phyloP scores from a whole-genome alignment of 116 monocot species.

The Papilionanthe hybrid region DNA sequence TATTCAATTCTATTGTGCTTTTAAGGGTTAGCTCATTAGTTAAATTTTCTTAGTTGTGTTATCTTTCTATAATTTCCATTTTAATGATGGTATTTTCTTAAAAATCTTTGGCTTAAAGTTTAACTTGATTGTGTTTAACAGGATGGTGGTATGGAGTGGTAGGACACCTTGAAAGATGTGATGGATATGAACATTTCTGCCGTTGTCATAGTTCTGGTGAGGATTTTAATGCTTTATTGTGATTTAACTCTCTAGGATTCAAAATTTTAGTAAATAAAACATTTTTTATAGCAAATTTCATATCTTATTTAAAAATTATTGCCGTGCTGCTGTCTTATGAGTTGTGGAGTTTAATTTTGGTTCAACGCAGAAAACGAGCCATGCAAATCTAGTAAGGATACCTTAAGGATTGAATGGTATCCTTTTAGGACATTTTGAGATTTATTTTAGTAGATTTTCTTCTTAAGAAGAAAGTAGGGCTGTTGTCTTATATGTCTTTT shows the following conservation, averaged over 20 bases:
- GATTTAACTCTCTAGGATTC: not conserved
- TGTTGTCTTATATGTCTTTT: no score
- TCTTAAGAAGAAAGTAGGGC: no score
- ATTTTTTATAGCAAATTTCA: not conserved
- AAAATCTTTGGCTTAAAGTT: not conserved
- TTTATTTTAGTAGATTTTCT: no score
- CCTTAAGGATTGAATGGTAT: no score
- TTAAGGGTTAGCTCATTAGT: not conserved
- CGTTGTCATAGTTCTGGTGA: constrained; percentile 61
- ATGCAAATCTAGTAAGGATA: no score
- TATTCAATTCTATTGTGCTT: not conserved
- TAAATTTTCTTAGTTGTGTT: not conserved
- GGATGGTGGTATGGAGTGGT: constrained; percentile 98
- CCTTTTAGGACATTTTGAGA: no score
- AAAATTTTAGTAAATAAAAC: not conserved
- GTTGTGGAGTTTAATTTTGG: no score
- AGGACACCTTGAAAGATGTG: constrained; percentile 64
- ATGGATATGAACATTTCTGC: constrained; percentile 58
- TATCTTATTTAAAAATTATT: no score
- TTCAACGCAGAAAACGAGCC: no score
- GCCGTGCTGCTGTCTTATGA: no score
- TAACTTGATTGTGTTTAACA: constrained; percentile 18
- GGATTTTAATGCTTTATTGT: not conserved
- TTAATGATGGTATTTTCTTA: not conserved
- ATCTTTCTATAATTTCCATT: not conserved